These are phyloP conservation scores for Colletotrichum tamarilloi DNA, from an alignment of 2,329 filamentous ascomycete species.

Conservation along the genomic window DNA sequence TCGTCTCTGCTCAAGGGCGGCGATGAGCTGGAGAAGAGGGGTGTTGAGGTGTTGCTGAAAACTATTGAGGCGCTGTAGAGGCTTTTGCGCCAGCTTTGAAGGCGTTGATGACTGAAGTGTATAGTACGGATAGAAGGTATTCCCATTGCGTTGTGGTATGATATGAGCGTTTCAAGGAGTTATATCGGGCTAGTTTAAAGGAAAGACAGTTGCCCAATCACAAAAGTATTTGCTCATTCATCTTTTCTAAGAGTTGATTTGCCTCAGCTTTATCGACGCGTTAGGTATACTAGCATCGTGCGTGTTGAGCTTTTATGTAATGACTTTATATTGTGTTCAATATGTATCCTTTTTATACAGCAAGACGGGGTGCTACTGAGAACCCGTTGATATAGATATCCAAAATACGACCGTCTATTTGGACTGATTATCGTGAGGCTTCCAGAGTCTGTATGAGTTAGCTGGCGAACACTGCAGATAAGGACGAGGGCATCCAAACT, in stretches of 20 bases:
- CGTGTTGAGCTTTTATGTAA: not conserved
- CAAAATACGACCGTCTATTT: not conserved
- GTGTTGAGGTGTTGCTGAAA: constrained; percentile 68
- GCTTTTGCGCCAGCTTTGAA: not conserved
- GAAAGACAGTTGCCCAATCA: not conserved
- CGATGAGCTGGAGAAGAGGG: constrained; percentile 59
- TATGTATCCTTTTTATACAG: not conserved
- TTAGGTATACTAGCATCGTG: not conserved
- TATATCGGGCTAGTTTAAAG: not conserved
- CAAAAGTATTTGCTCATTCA: not conserved
- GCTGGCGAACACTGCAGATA: not conserved
- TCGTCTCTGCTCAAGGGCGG: constrained; percentile 77
- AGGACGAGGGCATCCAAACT: not conserved
- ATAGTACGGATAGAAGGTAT: not conserved
- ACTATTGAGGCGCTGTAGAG: constrained; percentile 68
- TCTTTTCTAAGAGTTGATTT: not conserved
- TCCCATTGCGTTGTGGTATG: not conserved
- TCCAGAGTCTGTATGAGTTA: not conserved
- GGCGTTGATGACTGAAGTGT: not conserved
- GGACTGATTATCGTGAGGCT: not conserved
- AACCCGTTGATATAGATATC: not conserved
- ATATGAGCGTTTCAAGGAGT: not conserved
- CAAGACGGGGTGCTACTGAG: not conserved
- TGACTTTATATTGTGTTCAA: not conserved
- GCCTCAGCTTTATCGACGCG: not conserved